Evolutionary conservation across 805 yeast genomes (phyloP).

Genomic region (Myxozyma udenii): DNA sequence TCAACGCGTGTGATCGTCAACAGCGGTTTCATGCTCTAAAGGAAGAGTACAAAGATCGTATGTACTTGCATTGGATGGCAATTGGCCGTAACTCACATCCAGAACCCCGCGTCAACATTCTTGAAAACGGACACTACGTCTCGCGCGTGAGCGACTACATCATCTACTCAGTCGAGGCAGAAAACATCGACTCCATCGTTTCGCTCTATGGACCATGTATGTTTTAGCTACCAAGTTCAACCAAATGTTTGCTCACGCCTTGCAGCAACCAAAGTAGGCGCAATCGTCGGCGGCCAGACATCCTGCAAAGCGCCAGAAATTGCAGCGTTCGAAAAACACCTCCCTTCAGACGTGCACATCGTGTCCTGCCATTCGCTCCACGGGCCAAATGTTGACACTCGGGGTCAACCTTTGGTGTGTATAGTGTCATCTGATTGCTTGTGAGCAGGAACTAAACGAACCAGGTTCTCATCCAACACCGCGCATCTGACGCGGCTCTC

Average conservation of each 20-base stretch:
- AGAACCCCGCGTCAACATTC: conserved; percentile 45
- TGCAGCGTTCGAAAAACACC: conserved; percentile 68
- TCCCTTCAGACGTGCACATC: conserved; percentile 79
- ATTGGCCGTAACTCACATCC: not conserved
- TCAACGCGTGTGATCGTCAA: conserved; percentile 83
- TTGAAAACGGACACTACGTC: conserved; percentile 79
- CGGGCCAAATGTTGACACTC: conserved; percentile 86
- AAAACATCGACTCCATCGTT: conserved; percentile 70
- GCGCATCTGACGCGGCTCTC: conserved; percentile 56
- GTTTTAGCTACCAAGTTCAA: conserved; percentile 3
- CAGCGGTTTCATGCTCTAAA: conserved; percentile 52
- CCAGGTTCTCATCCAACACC: conserved; percentile 63
- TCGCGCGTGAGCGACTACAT: conserved; percentile 77
- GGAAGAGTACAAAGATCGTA: conserved; percentile 41
- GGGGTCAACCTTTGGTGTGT: conserved; percentile 80
- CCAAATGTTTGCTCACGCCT: no score
- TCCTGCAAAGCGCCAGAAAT: conserved; percentile 92
- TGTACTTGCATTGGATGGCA: conserved; percentile 34
- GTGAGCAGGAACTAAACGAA: not conserved
- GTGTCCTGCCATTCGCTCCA: conserved; percentile 88
- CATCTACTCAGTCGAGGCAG: conserved; percentile 92
- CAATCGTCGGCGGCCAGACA: conserved; percentile 97
- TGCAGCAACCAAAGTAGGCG: conserved; percentile 68
- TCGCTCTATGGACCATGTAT: conserved; percentile 67
- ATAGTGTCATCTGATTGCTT: not conserved